Base-by-base conservation (phyloP, 345 rosid species). In the Populus nigra region DNA sequence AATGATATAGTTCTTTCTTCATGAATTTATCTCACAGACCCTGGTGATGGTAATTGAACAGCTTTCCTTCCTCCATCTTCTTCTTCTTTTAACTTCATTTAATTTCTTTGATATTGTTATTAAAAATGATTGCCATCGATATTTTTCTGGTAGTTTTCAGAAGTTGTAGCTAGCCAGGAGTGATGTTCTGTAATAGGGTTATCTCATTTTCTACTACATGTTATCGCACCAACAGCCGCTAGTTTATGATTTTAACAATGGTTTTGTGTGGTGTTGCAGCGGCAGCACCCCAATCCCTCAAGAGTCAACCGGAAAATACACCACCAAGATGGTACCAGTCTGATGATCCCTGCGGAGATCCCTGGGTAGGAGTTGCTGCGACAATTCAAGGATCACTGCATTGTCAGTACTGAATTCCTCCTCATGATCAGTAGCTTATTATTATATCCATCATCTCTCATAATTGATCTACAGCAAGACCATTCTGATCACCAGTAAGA, bases 331-430 rank as follows among this genome's bases (percentile, higher is more conserved):
- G 96, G 97, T 85, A 74, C 50, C 86, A 76, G 16, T 88, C 93
- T 25, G 87, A 88, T 38, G 98, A 92, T 83, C 97, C 99, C 8
- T 93, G 97, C 77, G 90, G 90, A 75, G 71, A 76, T 3, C 22
- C 55, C 69, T 96, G 98, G 99, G 97, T 91, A 84, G 99, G 97
- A 57, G 86, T 96, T 79, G 80, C 92, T 93, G 98, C 83, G 83
- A 83, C 74, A 78, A 57, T 77, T 88, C 93, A 2, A 88, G 96
- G 83, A 91, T 96, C 70, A 92, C 97, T 53, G 89, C 91, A 68
- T 45, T 95, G 98, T 92, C 69, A 92, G 95, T 84, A 29, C 49
- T 62, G 2, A 25, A 31, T 27, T 66, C 65, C 23, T 49, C 55
- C 18, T 49, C 55, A 5, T 49, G 8, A 5, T 50, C 57, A 50